Evolutionary conservation across 177 flowering plant genomes (phyloP), one percentile per base, ranked within the genome.

Genomic region (Vitis hybrid): DNA sequence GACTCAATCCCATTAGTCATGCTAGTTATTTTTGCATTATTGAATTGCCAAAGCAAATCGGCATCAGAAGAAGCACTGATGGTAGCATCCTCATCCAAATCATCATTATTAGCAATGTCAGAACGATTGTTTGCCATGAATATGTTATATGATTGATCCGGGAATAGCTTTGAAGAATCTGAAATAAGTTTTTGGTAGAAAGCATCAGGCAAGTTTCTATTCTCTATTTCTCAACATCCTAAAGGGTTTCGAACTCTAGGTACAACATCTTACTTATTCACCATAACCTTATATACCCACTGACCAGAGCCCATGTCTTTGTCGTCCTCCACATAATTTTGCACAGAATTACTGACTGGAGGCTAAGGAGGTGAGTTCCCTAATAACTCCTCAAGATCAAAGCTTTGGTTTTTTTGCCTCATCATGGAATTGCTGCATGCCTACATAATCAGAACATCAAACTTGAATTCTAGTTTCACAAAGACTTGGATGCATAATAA

Each of bases 261-360:
- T 21, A 60, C 51, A n/a, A 62, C 66, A 23, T 90, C 97, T 81
- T 78, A 90, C 78, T 84, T 89, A 89, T 94, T 93, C 64, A 95
- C 97, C 97, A 95, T 93, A 56, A 95, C 91, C 78, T 95, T 95
- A 67, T 95, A 98, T 26, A 89, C 94, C 99, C 99, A 95, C 67
- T 88, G 91, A 17, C 86, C 92, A 1, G 85, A 80, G 59, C 84
- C 80, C 18, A 75, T 65, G 39, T 90, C 96, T 76, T 60, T 83
- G 19, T 90, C 94, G 12, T 89, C 93, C 11, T 85, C 91, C 62
- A 78, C 77, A 17, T 70, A 80, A 59, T 71, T 80, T 63, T 79
- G 78, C 56, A 71, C 68, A 4, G 83, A 85, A 71, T 77, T 81
- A 57, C 62, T 79, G 39, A 83, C 83, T 4, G 86, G 89, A 23